Base-by-base conservation (phyloP, 2,329 filamentous ascomycete species). In the Fusarium sp. region DNA sequence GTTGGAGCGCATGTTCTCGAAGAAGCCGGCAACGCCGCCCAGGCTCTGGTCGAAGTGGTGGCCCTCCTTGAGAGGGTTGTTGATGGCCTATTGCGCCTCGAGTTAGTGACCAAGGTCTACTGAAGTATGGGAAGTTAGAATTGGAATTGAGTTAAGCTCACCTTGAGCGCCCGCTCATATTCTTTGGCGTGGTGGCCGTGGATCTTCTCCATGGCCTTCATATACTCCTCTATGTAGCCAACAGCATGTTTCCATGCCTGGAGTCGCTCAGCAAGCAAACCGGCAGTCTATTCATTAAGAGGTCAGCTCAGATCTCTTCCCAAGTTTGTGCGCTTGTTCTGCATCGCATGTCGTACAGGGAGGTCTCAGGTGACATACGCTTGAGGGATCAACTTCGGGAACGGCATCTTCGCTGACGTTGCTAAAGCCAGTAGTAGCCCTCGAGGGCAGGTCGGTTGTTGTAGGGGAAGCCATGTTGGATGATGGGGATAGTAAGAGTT, bases 221-320 rank as follows among this genome's bases (percentile, higher is more conserved):
- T 88, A 82, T 98, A 99, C 58, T 97, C 94, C 83, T 98, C 95
- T 54, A 99, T 88, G 80, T 98, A 96, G 64, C 88, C 94, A 72
- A 95, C 94, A 70, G 95, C 94, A 82, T 98, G 96, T 83, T 98
- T 98, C 95, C 95, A 99, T 53, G 96, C 96, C 79, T 94, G 93
- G 70, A 99, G 88, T 74, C 96, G 91, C 86, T 98, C 94, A 63
- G 92, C 88, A 73, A 99, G 92, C 56, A 98, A 88, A 45, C 89
- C 91, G n/a, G 92, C 91, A 28, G 93, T 93, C 92, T 94, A 74
- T 26, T 26, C 41, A 30, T 18, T 6, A 22, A 24, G 50, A 20
- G 28, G 48, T 76, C 53, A 78, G 75, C 38, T 44, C 22, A 45
- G 28, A 17, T 9, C 5, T 11, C 13, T 47, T 13, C 1, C 13